Evolutionary conservation across 306 rosid genomes (phyloP).

Genomic region (Glycyrrhiza uralensis): DNA sequence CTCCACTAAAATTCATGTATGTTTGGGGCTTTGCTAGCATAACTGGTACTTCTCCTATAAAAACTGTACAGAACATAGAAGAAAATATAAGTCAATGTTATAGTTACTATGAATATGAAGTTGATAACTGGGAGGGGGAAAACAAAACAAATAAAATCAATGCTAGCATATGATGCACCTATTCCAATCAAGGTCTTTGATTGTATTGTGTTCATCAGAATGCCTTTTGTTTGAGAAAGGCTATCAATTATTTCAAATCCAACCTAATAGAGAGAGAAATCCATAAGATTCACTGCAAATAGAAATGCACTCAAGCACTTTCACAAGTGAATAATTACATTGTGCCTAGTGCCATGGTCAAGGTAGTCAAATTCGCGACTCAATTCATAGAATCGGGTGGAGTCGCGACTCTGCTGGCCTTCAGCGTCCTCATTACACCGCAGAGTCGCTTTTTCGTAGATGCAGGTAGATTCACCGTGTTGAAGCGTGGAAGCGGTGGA

Average conservation of each 20-base stretch:
- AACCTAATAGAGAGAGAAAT: slow-evolving; percentile 51
- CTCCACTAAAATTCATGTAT: slow-evolving; percentile 89
- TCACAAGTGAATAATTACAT: slow-evolving; percentile 33
- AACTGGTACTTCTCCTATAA: slow-evolving; percentile 86
- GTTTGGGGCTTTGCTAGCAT: slow-evolving; percentile 91
- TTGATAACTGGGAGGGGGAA: background rate
- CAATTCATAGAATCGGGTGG: too few species aligned
- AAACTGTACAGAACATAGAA: slow-evolving; percentile 58
- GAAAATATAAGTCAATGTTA: slow-evolving; percentile 24
- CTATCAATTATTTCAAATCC: slow-evolving; percentile 87
- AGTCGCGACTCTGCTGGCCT: too few species aligned
- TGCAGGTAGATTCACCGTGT: too few species aligned
- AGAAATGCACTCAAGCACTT: background rate
- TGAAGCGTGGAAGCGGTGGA: too few species aligned
- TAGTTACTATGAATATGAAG: background rate
- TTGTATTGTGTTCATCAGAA: slow-evolving; percentile 82
- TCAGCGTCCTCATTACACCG: too few species aligned
- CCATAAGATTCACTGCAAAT: background rate
- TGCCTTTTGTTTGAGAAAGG: slow-evolving; percentile 59
- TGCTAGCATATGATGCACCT: slow-evolving; percentile 42
- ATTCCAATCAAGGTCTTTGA: slow-evolving; percentile 89
- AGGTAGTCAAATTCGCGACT: too few species aligned
- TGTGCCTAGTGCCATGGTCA: slow-evolving; percentile 92
- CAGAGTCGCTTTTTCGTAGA: too few species aligned
- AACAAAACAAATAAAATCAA: background rate